phyloP scores from a whole-genome alignment of 2,329 filamentous ascomycete species.

The Lasiodiplodia sp. region DNA sequence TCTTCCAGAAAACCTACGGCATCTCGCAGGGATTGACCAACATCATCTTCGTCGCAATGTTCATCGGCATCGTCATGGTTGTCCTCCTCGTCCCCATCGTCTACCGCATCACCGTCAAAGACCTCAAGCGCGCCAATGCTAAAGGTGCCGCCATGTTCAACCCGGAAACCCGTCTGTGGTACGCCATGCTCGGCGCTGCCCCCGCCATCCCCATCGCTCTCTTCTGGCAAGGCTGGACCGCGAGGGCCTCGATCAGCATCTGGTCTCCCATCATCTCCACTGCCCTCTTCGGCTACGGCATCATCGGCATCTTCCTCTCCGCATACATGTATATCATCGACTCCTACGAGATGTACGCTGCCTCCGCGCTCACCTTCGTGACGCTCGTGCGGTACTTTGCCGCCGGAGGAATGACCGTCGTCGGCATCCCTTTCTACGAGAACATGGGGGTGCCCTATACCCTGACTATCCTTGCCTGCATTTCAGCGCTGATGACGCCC shows the following conservation, averaged over 20 bases:
- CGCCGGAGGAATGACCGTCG: conserved; percentile 51
- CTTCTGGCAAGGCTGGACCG: conserved; percentile 68
- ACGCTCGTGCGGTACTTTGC: conserved; percentile 51
- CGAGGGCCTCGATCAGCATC: conserved; percentile 53
- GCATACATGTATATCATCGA: conserved; percentile 66
- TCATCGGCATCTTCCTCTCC: conserved; percentile 58
- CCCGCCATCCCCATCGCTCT: conserved; percentile 59
- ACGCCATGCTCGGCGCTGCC: conserved; percentile 58
- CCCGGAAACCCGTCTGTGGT: conserved; percentile 64
- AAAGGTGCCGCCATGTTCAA: conserved; percentile 50
- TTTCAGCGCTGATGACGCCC: conserved; percentile 42
- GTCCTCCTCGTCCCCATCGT: conserved; percentile 54
- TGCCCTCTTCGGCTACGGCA: conserved; percentile 61
- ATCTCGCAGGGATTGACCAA: conserved; percentile 55
- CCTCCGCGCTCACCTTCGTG: conserved; percentile 54
- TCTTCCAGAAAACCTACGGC: conserved; percentile 60
- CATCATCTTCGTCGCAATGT: conserved; percentile 58
- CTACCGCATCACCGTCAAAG: conserved; percentile 54
- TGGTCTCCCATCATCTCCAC: conserved; percentile 61
- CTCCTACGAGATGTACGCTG: conserved; percentile 61
- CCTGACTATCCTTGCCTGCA: conserved; percentile 48
- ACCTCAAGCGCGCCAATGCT: conserved; percentile 49
- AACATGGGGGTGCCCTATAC: conserved; percentile 47
- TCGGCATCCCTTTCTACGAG: conserved; percentile 49
- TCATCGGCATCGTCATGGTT: conserved; percentile 50